phyloP scores from a whole-genome alignment of 805 yeast genomes.

The Metschnikowia matae region DNA sequence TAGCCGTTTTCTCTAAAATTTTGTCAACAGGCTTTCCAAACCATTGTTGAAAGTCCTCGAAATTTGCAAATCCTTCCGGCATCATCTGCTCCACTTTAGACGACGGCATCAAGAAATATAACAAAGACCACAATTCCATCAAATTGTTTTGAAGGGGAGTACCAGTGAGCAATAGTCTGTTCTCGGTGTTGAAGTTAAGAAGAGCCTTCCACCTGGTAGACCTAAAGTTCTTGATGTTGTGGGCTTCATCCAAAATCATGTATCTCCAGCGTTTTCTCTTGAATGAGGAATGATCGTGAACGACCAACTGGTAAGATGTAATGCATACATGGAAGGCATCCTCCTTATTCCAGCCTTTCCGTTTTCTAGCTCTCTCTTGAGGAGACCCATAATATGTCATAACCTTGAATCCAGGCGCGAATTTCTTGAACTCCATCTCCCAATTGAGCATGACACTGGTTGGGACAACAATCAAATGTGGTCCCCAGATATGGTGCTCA shows the following conservation, averaged over 20 bases:
- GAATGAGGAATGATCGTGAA: slow-evolving; percentile 93
- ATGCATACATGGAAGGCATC: slow-evolving; percentile 96
- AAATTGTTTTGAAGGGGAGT: slow-evolving; percentile 95
- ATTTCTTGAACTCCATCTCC: slow-evolving; percentile 99
- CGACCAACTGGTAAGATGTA: slow-evolving; percentile 95
- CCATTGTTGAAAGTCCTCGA: slow-evolving; percentile 97
- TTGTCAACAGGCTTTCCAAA: slow-evolving; percentile 96
- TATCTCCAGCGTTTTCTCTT: slow-evolving; percentile 91
- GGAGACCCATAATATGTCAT: slow-evolving; percentile 96
- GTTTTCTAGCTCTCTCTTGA: slow-evolving; percentile 89
- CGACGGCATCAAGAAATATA: slow-evolving; percentile 95
- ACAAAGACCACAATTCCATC: slow-evolving; percentile 92
- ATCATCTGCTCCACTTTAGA: slow-evolving; percentile 63
- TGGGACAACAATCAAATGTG: slow-evolving; percentile 94
- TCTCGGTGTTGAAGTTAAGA: slow-evolving; percentile 86
- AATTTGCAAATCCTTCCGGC: slow-evolving; percentile 95
- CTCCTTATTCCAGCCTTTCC: slow-evolving; percentile 97
- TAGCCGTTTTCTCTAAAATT: slow-evolving; percentile 63
- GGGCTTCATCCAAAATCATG: slow-evolving; percentile 97
- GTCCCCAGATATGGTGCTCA: slow-evolving; percentile 95
- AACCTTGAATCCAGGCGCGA: slow-evolving; percentile 97
- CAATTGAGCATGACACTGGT: slow-evolving; percentile 96
- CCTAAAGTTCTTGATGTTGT: slow-evolving; percentile 91
- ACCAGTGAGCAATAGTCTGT: slow-evolving; percentile 87
- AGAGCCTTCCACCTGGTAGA: slow-evolving; percentile 97